Percentiles rank a stretch among this genome's conserved stretches.
Evolutionary conservation across 139 green algal genomes (phyloP).

Genomic region (Volvox reticuliferus): DNA sequence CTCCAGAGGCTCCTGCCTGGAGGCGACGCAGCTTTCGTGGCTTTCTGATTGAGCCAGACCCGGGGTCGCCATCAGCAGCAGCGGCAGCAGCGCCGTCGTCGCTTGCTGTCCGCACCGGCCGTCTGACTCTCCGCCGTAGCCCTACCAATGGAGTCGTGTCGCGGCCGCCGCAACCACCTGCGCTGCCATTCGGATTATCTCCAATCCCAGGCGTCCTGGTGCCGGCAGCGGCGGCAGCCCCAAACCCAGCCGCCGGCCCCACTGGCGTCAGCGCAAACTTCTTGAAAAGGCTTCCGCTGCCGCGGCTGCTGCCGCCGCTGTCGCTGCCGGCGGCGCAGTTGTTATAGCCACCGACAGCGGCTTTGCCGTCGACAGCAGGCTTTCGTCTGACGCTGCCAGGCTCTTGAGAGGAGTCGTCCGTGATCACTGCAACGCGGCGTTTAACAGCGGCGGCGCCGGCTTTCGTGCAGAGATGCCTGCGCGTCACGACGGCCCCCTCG

Average conservation of each 20-base stretch:
- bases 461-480: too few relatives aligned
- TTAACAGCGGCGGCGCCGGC: not conserved
- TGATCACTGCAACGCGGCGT: not conserved
- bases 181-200: not conserved
- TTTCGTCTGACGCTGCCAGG: not conserved
- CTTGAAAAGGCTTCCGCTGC: constrained; percentile 31
- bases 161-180: not conserved
- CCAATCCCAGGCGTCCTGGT: not conserved
- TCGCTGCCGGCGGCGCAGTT: not conserved
- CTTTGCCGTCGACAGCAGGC: not conserved
- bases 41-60: not conserved
- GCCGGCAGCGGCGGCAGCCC: not conserved
- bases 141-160: constrained; percentile 25
- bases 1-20: not conserved
- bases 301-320: not conserved
- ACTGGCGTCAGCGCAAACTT: not conserved
- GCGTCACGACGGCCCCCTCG: not conserved
- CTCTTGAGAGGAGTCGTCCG: constrained; percentile 26
- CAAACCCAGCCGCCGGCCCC: not conserved
- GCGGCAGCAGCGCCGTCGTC: not conserved
- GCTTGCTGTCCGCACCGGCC: not conserved
- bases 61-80: not conserved
- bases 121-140: not conserved
- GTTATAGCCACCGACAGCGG: not conserved
- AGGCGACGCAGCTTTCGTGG: constrained; percentile 30